Evolutionary conservation across 83 land plant species (phyloP).

Genomic region (Picea abies): DNA sequence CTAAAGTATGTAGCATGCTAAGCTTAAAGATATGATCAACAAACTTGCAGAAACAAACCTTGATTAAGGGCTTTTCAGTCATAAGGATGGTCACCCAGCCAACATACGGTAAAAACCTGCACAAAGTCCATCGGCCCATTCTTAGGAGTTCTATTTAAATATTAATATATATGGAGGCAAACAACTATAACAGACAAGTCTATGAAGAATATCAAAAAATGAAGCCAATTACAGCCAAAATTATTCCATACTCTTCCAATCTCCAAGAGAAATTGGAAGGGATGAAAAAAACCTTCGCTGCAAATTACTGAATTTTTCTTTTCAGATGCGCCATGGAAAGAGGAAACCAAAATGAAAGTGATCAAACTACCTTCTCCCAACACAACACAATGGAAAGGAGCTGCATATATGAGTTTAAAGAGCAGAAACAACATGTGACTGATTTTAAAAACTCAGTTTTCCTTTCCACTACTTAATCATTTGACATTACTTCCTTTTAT

Average conservation of each 20-base stretch:
- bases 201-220: not conserved
- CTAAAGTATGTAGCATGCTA: not conserved
- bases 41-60: slow-evolving; percentile 42
- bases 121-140: not conserved
- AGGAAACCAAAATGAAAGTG: not conserved
- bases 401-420: not conserved
- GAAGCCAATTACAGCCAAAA: not conserved
- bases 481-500: not conserved
- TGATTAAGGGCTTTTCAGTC: slow-evolving; percentile 92
- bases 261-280: not conserved
- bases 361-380: no score
- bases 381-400: not conserved
- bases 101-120: slow-evolving; percentile 93
- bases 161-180: no score
- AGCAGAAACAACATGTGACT: not conserved
- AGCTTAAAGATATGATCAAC: not conserved
- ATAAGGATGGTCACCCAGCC: slow-evolving; percentile 97
- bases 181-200: not conserved
- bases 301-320: not conserved
- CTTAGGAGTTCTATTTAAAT: not conserved
- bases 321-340: not conserved
- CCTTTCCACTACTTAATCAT: not conserved
- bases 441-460: not conserved
- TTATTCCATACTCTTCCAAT: not conserved
- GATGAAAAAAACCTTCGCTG: not conserved